Base-by-base conservation (phyloP, 768 basidiomycete species). In the Nidularia pulvinata region DNA sequence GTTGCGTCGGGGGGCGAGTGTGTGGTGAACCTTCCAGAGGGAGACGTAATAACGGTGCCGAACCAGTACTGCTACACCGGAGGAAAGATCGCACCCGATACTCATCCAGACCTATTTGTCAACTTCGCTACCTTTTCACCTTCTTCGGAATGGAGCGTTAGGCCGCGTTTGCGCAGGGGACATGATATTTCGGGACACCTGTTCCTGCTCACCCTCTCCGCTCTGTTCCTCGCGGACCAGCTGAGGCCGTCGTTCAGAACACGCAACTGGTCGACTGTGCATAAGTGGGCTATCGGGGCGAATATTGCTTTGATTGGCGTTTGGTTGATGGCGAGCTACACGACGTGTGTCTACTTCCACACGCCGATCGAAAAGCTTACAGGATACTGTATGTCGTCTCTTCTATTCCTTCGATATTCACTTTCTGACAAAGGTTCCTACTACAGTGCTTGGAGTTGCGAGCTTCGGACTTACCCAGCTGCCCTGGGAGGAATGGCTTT, bases 161-260 rank as follows among this genome's bases (percentile, higher is more conserved):
- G 68, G 2, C 91, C 94, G 7, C 73, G 88, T 32, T 71, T 96
- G 57, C 79, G 84, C 50, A 81, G 77, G 42, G 96, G 96, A 0
- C 94, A 97, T 65, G 96, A 98, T 61, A 84, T 98, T 11, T 95
- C 93, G 0, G 96, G 96, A 6, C 96, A 98, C 64, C 77, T 94
- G 33, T 98, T 97, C 74, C 79, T 98, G 56, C 79, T 98, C 57
- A 89, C 89, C 2, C 81, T 96, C 75, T 77, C 86, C 11, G 73
- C 80, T 11, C 74, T 96, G 25, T 90, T 97, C 67, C 79, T 98
- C 42, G 78, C 83, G 7, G 85, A 93, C 63, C 90, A 94, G 67
- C 67, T 95, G 33, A 71, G 77, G 14, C 76, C 80, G 1, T 84
- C 84, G 11, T 71, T 88, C 54, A 70, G 70, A 19, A 56, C 61